A percentile compares a stretch with the other conserved stretches of the same genome.
Evolutionary conservation across 148 eudicot genomes (phyloP).

Genomic region (Chenopodium suecicum): DNA sequence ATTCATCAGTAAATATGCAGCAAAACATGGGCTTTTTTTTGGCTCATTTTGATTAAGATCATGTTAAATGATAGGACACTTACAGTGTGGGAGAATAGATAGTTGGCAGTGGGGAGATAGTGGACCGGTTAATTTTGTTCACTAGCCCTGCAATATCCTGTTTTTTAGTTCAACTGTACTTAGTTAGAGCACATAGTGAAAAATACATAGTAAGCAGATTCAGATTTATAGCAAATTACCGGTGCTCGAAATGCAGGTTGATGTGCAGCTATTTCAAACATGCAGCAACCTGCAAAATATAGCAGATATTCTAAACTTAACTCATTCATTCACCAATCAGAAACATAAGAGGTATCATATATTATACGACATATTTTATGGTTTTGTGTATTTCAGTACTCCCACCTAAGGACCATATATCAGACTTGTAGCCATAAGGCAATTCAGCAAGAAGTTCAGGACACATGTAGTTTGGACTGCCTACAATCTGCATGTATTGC

Average conservation of each 20-base stretch:
- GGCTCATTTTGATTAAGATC: background rate
- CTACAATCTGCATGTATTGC: conserved; percentile 45
- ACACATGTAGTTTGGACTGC: conserved; percentile 74
- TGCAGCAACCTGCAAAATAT: conserved; percentile 67
- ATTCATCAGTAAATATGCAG: conserved; percentile 1
- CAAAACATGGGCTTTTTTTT: background rate
- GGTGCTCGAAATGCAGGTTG: conserved; percentile 89
- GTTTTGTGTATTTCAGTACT: too few relatives aligned
- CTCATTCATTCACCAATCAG: background rate
- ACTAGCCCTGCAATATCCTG: conserved; percentile 53
- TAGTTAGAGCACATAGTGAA: background rate
- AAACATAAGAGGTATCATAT: background rate
- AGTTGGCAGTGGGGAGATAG: conserved; percentile 64
- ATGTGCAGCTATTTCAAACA: conserved; percentile 97
- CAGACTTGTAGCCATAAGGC: conserved; percentile 71
- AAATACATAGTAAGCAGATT: background rate
- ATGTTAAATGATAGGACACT: conserved; percentile 16
- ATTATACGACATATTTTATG: too few relatives aligned
- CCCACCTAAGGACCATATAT: conserved; percentile 75
- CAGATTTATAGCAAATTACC: conserved; percentile 39
- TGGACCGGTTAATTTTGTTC: conserved; percentile 61
- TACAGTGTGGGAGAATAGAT: conserved; percentile 53
- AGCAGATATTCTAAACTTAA: background rate
- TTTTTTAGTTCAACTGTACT: conserved; percentile 3
- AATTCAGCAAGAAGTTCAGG: conserved; percentile 71